Conservation (phyloP, 192 early-diverging fungal genomes). For the Gigaspora rosea region DNA sequence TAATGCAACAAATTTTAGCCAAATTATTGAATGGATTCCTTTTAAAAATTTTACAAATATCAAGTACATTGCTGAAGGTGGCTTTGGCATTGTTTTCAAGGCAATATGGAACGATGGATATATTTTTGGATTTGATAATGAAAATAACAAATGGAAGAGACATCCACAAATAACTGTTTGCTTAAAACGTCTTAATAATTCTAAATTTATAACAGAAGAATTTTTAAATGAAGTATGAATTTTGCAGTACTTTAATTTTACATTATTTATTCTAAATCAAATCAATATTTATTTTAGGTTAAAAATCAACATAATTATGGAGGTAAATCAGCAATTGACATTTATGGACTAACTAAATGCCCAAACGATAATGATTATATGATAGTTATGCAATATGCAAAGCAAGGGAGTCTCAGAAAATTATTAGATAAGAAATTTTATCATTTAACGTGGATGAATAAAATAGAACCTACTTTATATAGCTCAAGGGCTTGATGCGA, state of each 20-base stretch:
- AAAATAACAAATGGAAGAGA: conserved; percentile 5
- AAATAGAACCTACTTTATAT: conserved; percentile 26
- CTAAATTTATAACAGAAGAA: too few species aligned
- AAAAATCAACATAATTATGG: not conserved
- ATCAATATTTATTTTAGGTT: not conserved
- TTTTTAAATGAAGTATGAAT: not conserved
- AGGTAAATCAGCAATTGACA: not conserved
- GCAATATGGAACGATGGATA: not conserved
- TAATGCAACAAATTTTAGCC: not conserved
- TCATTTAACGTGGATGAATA: not conserved
- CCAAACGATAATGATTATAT: conserved; percentile 38
- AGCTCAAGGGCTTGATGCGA: conserved; percentile 32
- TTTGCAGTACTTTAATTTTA: not conserved
- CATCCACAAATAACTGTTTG: not conserved
- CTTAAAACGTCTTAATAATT: not conserved
- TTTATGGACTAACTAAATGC: conserved; percentile 41
- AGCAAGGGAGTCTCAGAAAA: conserved; percentile 1
- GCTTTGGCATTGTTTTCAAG: not conserved
- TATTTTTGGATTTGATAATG: not conserved
- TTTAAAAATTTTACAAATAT: not conserved
- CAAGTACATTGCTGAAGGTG: not conserved
- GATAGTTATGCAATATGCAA: conserved; percentile 44
- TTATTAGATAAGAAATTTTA: not conserved
- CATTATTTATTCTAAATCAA: not conserved
- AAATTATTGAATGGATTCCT: not conserved